Evolutionary conservation across 75 land plant species (phyloP).

Genomic region (Pinus tabuliformis): DNA sequence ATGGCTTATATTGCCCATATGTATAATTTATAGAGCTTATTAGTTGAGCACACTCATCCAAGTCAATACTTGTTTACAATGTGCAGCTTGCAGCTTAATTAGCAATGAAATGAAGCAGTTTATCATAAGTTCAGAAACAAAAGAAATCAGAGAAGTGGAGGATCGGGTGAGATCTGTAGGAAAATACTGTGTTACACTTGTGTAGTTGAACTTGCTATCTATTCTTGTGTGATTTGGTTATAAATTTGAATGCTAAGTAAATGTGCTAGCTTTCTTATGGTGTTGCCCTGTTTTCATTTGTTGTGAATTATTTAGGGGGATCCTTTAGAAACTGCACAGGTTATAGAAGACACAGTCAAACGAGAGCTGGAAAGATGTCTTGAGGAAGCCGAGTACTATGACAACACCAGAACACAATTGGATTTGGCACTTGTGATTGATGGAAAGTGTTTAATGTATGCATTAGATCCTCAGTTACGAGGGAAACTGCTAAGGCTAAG

Average conservation of each 20-base stretch:
- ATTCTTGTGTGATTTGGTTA: neutral
- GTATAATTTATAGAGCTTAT: neutral
- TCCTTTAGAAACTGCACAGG: conserved; percentile 74
- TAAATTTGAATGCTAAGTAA: neutral
- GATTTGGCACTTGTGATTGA: conserved; percentile 93
- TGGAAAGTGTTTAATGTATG: conserved; percentile 98
- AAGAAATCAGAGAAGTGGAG: conserved; percentile 89
- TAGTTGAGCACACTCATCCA: neutral
- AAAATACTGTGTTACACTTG: neutral
- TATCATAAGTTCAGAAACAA: conserved; percentile 86
- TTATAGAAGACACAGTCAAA: conserved; percentile 61
- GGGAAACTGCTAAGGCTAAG: conserved; percentile 67
- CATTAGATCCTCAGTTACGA: conserved; percentile 86
- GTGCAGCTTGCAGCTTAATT: conserved; percentile 90
- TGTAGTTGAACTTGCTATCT: neutral
- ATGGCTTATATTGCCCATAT: neutral
- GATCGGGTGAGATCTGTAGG: conserved; percentile 50
- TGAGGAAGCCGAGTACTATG: conserved; percentile 54
- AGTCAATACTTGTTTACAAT: neutral
- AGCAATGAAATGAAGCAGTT: conserved; percentile 97
- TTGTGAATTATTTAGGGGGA: conserved; percentile 60
- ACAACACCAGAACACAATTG: conserved; percentile 28
- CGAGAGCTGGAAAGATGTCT: conserved; percentile 57
- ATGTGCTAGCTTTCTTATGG: neutral
- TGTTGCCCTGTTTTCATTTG: neutral